Percentiles rank a stretch among this genome's conserved stretches.
Conservation (phyloP, 1,284 basidiomycete genomes). For the Marasmius sp. region DNA sequence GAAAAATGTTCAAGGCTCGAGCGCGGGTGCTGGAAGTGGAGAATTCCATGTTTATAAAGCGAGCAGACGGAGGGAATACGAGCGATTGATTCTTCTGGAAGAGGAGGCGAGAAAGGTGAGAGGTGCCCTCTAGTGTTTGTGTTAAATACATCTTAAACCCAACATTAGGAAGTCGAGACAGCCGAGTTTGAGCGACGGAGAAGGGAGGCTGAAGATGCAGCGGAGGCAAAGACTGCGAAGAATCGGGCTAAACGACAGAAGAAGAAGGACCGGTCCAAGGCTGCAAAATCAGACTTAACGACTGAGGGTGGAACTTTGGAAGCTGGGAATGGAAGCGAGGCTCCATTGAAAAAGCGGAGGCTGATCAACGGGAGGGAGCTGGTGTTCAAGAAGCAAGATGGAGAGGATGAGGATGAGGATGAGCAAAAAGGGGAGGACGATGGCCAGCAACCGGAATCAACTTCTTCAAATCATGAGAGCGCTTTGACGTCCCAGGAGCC, state of each 20-base stretch:
- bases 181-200: conserved; percentile 70
- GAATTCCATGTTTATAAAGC: conserved; percentile 99
- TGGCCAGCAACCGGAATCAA: conserved; percentile 17
- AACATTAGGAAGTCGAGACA: conserved; percentile 58
- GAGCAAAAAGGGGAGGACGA: conserved; percentile 39
- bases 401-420: conserved; percentile 46
- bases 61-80: conserved; percentile 90
- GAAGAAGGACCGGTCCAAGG: conserved; percentile 73
- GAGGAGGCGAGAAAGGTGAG: conserved; percentile 76
- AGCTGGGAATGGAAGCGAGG: conserved; percentile 20
- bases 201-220: conserved; percentile 59
- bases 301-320: conserved; percentile 32
- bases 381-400: conserved; percentile 54
- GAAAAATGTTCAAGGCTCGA: conserved; percentile 96
- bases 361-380: conserved; percentile 60
- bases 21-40: conserved; percentile 90
- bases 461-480: conserved; percentile 4
- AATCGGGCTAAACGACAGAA: conserved; percentile 90
- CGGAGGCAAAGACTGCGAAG: conserved; percentile 88
- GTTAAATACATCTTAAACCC: conserved; percentile 5
- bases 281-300: conserved; percentile 4
- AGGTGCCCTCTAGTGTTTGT: not conserved
- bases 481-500: not conserved
- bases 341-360: conserved; percentile 47
- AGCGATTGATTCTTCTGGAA: conserved; percentile 89